Evolutionary conservation across 1,284 basidiomycete genomes (phyloP).

Genomic region (Inonotus obliquus): DNA sequence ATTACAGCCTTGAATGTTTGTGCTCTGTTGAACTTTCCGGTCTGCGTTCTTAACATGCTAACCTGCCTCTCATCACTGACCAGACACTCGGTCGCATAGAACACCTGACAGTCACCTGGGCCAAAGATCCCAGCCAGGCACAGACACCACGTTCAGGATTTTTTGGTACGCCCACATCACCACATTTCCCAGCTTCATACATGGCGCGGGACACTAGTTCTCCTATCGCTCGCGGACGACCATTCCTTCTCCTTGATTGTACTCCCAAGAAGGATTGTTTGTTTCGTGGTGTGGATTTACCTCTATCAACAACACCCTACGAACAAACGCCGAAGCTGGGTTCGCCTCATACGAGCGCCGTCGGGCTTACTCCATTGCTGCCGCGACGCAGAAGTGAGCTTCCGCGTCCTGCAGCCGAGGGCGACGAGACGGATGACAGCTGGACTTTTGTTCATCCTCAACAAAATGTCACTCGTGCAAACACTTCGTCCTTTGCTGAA

Average conservation of each 20-base stretch:
- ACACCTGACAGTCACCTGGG: constrained; percentile 73
- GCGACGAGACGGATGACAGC: constrained; percentile 7
- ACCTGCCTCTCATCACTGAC: not conserved
- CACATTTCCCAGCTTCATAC: constrained; percentile 8
- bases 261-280: not conserved
- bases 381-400: constrained; percentile 3
- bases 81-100: constrained; percentile 66
- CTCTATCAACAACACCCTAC: not conserved
- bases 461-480: constrained; percentile 4
- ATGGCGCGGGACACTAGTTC: not conserved
- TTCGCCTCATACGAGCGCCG: not conserved
- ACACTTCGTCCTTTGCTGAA: constrained; percentile 1
- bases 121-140: constrained; percentile 38
- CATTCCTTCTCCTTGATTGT: constrained; percentile 5
- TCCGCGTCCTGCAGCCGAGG: not conserved
- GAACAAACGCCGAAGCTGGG: not conserved
- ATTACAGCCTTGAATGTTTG: constrained; percentile 63
- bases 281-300: not conserved
- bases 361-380: not conserved
- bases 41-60: constrained; percentile 9
- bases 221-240: constrained; percentile 7
- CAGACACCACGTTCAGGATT: constrained; percentile 12
- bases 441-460: constrained; percentile 15
- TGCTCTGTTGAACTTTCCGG: constrained; percentile 6
- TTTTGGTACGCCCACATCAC: constrained; percentile 16